Conservation (phyloP, 1,139 yeast genomes). For the Saccharomyces pastorianus region DNA sequence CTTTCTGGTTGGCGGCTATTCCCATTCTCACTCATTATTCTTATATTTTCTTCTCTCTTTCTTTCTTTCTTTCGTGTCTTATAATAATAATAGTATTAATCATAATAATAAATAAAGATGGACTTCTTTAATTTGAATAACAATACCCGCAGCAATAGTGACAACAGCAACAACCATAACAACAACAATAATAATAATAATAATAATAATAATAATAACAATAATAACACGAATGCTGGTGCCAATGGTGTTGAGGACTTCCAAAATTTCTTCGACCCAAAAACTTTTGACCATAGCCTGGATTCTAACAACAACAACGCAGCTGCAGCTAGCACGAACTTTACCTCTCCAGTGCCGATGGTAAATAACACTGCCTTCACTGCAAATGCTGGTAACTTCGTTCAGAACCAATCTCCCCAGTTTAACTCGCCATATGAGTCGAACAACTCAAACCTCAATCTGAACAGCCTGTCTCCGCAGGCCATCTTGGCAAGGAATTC, state of each 20-base stretch:
- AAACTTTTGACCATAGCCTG: not conserved
- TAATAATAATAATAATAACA: not conserved
- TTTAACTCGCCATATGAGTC: not conserved
- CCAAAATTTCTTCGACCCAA: not conserved
- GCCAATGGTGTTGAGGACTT: not conserved
- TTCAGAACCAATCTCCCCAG: conserved; percentile 3
- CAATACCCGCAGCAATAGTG: not conserved
- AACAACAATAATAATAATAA: not conserved
- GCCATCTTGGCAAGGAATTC: conserved; percentile 28
- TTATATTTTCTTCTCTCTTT: not conserved
- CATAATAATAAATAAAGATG: not conserved
- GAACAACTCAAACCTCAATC: conserved; percentile 7
- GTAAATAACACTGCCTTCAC: not conserved
- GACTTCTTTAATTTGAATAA: not conserved
- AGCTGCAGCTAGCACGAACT: not conserved
- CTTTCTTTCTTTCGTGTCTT: not conserved
- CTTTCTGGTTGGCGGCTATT: not conserved
- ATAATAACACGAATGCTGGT: not conserved
- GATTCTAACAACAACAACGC: not conserved
- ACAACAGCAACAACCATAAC: not conserved
- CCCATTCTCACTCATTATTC: not conserved
- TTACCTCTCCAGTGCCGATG: not conserved
- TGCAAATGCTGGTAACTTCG: conserved; percentile 1
- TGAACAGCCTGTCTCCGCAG: conserved; percentile 24
- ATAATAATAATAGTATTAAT: not conserved